Base-by-base conservation (phyloP, 768 basidiomycete species). In the Pleurotus djamor region DNA sequence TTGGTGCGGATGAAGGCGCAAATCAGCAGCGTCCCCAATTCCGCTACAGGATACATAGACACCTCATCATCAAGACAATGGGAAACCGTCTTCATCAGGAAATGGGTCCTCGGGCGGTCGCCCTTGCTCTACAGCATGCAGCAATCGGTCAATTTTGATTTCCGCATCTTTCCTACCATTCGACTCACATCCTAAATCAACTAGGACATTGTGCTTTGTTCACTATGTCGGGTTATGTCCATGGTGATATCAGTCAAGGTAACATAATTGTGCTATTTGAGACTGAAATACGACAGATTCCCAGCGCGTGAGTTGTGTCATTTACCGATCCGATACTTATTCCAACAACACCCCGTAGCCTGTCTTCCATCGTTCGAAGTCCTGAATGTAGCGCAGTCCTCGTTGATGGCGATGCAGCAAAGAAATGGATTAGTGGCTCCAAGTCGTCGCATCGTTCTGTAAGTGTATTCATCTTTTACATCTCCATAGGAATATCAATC, bases 351-450 rank as follows among this genome's bases (percentile, higher is more conserved):
- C 34, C 21, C 6, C 49, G 14, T 32, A 51, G 49, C 7, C 34
- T 51, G 34, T 21, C 16, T 51, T 34, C 49, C 7, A 34, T 51
- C 10, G 14, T 51, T n/a, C 49, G 28, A 51, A 59, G 48, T 34
- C 34, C 32, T 21, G 52, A 56, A n/a, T 60, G 59, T 37, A 38
- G 28, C 16, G 54, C 41, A 13, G 43, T 60, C 33, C 37, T 60
- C 52, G 57, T 60, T 48, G 59, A 60, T 48, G 59, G 59, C 32
- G 59, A 60, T 34, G 32, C 17, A 34, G 59, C 59, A 9, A 43
- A 43, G 34, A 52, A 56, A 35, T 60, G 59, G 59, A 34, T 33
- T 10, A 48, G 48, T 56, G 38, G 13, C 13, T 32, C 12, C 17
- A 8, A 45, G 17, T 33, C 41, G 7, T 32, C 32, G 16, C 54